Base-by-base conservation (phyloP, 2,329 filamentous ascomycete species). In the Hymenoscyphus fructigenus region DNA sequence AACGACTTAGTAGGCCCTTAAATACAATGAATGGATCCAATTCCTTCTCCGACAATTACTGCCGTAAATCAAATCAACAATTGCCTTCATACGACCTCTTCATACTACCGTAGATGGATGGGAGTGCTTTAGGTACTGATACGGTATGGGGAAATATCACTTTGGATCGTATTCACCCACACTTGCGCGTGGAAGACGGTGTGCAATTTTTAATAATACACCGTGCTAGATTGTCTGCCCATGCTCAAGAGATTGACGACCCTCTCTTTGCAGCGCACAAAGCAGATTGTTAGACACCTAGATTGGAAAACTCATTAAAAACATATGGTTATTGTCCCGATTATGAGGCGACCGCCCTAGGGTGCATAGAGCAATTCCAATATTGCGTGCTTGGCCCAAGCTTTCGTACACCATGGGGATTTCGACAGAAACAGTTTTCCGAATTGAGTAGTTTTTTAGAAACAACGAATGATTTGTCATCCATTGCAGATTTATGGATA, bases 301-400 rank as follows among this genome's bases (percentile, higher is more conserved):
- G 38, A 41, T 14, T 28, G n/a, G 47, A 53, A 3, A 5, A 53
- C n/a, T 3, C 5, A 23, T 10, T 10, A 17, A 23, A 23, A 3
- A 55, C n/a, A 29, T 15, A 3, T 15, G 28, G 20, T 14, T 59
- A 38, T 23, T 59, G 57, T 14, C 34, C 57, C 3, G 32, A 59
- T 20, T 36, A 34, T n/a, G 57, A 59, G 20, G 57, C 57, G 5
- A 20, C 34, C 34, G 32, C 57, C 5, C 20, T 59, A 34, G 57
- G 57, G 6, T 59, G 57, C n/a, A n/a, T 59, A 4, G 57, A 59
- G 34, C 57, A 59, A 59, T 59, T 59, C 34, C 57, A 59, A 14
- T 59, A 36, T 59, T 59, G 57, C n/a, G 29, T 59, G 5, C 15
- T 32, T 15, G 32, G 6, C 6, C 38, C 29, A 14, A 15, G 20